These are phyloP conservation scores for Macrolepiota fuliginosa DNA, from an alignment of 768 basidiomycete species.

Conservation along the genomic window DNA sequence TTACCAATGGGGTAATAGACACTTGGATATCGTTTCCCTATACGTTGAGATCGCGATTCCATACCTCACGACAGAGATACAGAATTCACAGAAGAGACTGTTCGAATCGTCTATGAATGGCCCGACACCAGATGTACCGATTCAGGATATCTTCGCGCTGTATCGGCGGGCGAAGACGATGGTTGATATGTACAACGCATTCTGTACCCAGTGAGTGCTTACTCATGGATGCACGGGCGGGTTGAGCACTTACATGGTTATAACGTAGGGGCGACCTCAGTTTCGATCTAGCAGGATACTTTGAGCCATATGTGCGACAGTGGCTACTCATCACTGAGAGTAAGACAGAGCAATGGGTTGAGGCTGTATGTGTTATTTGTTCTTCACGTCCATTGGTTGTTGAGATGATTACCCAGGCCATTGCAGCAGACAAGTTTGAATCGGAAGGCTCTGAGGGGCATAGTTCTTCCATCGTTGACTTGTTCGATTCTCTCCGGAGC, in stretches of 20 bases:
- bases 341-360: conserved; percentile 93
- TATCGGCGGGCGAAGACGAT: conserved; percentile 78
- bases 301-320: conserved; percentile 82
- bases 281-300: conserved; percentile 75
- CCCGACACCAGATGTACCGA: conserved; percentile 83
- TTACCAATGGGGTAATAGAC: conserved; percentile 32
- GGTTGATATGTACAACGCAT: conserved; percentile 77
- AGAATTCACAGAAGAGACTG: conserved; percentile 66
- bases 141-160: conserved; percentile 85
- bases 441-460: conserved; percentile 78
- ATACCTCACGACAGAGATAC: conserved; percentile 61
- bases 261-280: conserved; percentile 47
- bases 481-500: conserved; percentile 91
- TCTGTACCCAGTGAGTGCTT: conserved; percentile 77
- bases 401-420: conserved; percentile 42
- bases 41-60: conserved; percentile 70
- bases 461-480: conserved; percentile 95
- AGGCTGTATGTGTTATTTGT: conserved; percentile 57
- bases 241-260: background rate
- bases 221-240: background rate
- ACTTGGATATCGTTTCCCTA: conserved; percentile 73
- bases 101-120: conserved; percentile 85
- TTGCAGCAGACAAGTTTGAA: conserved; percentile 80
- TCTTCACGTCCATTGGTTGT: background rate
- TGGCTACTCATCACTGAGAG: conserved; percentile 89